Evolutionary conservation across 805 yeast species (phyloP), one percentile per base, ranked within the genome.

Genomic region (Candida fluviatilis): DNA sequence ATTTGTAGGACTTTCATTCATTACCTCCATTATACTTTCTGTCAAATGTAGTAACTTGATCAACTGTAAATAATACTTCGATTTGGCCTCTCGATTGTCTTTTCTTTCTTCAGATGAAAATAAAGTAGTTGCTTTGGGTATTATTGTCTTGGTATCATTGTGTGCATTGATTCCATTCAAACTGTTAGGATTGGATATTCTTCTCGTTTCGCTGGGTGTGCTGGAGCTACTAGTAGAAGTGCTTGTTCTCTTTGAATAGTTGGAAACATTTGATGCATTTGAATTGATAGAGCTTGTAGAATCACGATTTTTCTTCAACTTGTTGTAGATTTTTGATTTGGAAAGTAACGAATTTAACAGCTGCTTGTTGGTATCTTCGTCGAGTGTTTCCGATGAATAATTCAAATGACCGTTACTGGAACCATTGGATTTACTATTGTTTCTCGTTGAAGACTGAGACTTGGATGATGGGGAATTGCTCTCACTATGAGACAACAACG

Each of bases 231-330:
- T 13, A 12, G 29, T 26, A 5, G 59, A 47, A 25, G 42, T 47
- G 28, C 54, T 46, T 21, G 57, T 49, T 33, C 35, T 21, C 23
- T 28, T 33, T n/a, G 18, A 14, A n/a, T 13, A 33, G 13, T 31
- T 31, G 14, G 35, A 17, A 18, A 8, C 24, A n/a, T 27, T 26
- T 2, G 60, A 54, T 11, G 41, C 31, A 18, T 40, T 48, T 3
- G 65, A 58, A 19, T 41, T 49, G 33, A 51, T 35, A 2, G 65
- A 58, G n/a, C 57, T 40, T 6, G 57, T 45, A 57, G 61, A 65
- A 31, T 66, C 71, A 4, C 71, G 49, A 37, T 62, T 54, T 37
- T 62, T 64, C 41, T 57, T 65, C 17, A 66, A 47, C 38, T 59
- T 58, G 41, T 58, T 60, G 43, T 66, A 67, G 27, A 67, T 49